Evolutionary conservation across 208 protist species (phyloP), one percentile per base, ranked within the genome.

Genomic region (Herpetomonas muscarum): DNA sequence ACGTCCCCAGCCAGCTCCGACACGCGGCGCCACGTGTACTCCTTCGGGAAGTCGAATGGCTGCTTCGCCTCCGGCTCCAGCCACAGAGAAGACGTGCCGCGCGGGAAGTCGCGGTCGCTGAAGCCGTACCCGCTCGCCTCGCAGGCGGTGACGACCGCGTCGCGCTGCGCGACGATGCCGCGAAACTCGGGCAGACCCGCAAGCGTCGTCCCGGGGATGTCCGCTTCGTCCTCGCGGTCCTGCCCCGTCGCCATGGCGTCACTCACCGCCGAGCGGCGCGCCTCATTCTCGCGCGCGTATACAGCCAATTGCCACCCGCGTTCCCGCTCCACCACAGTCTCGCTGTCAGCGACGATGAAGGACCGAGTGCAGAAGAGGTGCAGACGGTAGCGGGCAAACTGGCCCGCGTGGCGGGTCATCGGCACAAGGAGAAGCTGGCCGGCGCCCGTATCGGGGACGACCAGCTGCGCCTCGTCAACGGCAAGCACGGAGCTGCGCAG

Each of bases 31-130:
- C 88, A 94, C 32, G 64, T 50, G 46, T 74, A 84, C 56, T 74
- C 56, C 39, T 54, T 62, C 0, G 84, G 84, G 55, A 87, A 87
- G 52, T 70, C 51, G 1, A 55, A 10, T 15, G 80, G 79, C 19
- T 62, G 44, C 12, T 61, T 61, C n/a, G 45, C 58, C n/a, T 69
- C 61, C n/a, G 85, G 71, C 61, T 87, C 82, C 9, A 88, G 39
- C 56, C 76, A 96, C 15, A 93, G 64, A 21, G 85, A 92, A 7
- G 87, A 92, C 3, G 64, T 60, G 48, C 82, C 86, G 28, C 76
- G 74, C 0, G 90, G 87, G 52, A 96, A 96, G 42, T 93, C 87
- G 15, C 78, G 69, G 60, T 96, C 90, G 28, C 67, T 47, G 53
- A 80, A 90, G 42, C 72, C 65, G 37, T 62, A 39, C 1, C 77